phyloP scores from a whole-genome alignment of 106 monocot species.

The Allium fistulosum region DNA sequence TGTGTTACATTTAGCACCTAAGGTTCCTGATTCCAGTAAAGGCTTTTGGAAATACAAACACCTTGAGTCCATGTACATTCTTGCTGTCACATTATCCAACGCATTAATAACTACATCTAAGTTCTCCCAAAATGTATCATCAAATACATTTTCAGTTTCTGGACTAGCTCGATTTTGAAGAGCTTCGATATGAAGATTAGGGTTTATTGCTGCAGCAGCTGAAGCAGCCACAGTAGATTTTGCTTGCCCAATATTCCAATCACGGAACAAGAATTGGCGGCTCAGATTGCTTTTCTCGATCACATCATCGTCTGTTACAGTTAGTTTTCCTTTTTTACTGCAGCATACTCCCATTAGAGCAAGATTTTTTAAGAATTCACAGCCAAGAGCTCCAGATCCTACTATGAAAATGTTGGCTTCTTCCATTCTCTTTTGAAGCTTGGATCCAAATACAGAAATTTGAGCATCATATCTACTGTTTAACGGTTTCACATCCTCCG shows the following conservation, averaged over 20 bases:
- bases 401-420: slow-evolving; percentile 77
- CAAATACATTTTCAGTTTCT: slow-evolving; percentile 81
- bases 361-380: slow-evolving; percentile 91
- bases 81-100: slow-evolving; percentile 80
- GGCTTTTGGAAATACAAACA: slow-evolving; percentile 95
- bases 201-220: slow-evolving; percentile 62
- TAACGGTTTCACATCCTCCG: slow-evolving; percentile 37
- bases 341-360: slow-evolving; percentile 92
- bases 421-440: slow-evolving; percentile 73
- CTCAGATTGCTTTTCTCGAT: slow-evolving; percentile 98
- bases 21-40: slow-evolving; percentile 79
- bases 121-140: slow-evolving; percentile 78
- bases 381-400: slow-evolving; percentile 88
- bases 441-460: slow-evolving; percentile 61
- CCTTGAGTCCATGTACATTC: slow-evolving; percentile 80
- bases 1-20: slow-evolving; percentile 88
- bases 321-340: slow-evolving; percentile 64
- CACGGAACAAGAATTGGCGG: slow-evolving; percentile 88
- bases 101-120: slow-evolving; percentile 85
- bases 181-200: slow-evolving; percentile 64
- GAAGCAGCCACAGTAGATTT: slow-evolving; percentile 91
- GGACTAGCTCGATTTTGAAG: slow-evolving; percentile 86
- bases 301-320: slow-evolving; percentile 93
- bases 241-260: slow-evolving; percentile 95
- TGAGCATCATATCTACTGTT: slow-evolving; percentile 62